Evolutionary conservation across 495 filamentous ascomycete genomes (phyloP).

Genomic region (Trichoderma virens): DNA sequence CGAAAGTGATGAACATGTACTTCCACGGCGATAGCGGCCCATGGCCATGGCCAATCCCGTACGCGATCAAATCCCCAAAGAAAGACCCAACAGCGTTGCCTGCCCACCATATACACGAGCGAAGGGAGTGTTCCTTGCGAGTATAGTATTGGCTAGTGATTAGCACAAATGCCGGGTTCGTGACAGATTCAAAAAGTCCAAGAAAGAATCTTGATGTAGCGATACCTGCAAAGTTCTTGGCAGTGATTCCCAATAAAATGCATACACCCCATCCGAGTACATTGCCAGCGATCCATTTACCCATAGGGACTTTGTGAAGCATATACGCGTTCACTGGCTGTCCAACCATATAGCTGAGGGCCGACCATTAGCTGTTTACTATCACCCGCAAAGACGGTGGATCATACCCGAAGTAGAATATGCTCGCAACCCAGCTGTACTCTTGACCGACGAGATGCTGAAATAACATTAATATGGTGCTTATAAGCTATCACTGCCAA

Average conservation of each 20-base stretch:
- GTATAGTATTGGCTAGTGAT: conserved; percentile 2
- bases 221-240: conserved; percentile 13
- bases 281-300: conserved; percentile 16
- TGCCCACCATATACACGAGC: neutral
- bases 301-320: neutral
- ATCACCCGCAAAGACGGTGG: neutral
- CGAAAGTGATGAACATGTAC: neutral
- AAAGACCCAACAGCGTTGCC: neutral
- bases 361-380: neutral
- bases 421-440: conserved; percentile 1
- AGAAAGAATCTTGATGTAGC: conserved; percentile 15
- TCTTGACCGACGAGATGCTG: neutral
- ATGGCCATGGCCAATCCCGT: neutral
- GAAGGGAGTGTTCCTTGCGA: conserved; percentile 4
- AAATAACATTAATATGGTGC: neutral
- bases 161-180: conserved; percentile 14
- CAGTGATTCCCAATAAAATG: conserved; percentile 6
- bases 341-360: neutral
- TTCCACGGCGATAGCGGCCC: neutral
- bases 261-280: conserved; percentile 8
- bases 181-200: conserved; percentile 2
- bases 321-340: neutral
- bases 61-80: neutral
- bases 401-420: neutral
- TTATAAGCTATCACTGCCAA: neutral